Evolutionary conservation across 352 stramenopile species (phyloP), one percentile per base, ranked within the genome.

Genomic region (Blastocystis sp.): DNA sequence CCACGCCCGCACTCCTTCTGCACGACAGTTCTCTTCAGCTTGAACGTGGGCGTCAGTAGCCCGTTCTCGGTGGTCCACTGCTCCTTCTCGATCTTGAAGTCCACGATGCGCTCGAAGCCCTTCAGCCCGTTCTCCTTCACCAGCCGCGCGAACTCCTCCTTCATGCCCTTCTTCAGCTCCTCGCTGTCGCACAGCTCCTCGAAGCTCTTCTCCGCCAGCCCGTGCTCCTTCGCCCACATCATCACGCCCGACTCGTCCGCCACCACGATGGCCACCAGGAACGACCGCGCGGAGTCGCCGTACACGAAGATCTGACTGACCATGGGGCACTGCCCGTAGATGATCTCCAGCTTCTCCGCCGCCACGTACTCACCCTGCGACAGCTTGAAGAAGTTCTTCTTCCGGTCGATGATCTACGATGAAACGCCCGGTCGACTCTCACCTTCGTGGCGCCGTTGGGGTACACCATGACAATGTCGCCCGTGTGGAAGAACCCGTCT

Each of bases 21-120:
- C 2, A 87, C 77, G 40, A 77, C 57, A 2, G 57, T 94, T 82
- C 74, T 68, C 74, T 82, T 82, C 61, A 94, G 91, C 89, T 95
- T 95, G 89, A 94, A 94, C 19, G 93, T 95, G 1, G 93, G 93
- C 52, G 93, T 95, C 59, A 94, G 87, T 21, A 95, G 88, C 54
- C 92, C 90, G 89, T 94, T 95, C 80, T 95, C 91, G 19, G 91
- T 81, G 7, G 89, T 93, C 89, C 94, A 95, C 14, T 91, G 89
- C 45, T 93, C 90, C 17, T 90, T 77, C 79, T 93, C 90, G 68
- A 95, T 52, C 74, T 93, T 90, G 24, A 95, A 89, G 64, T 93
- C 92, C 43, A 92, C 89, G 11, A 94, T 91, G 24, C 89, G 90
- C 89, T 94, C 92, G 43, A 94, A 94, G 34, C 91, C 87, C 59